These are phyloP conservation scores for Cladophialophora psammophila DNA, from an alignment of 2,329 filamentous ascomycete genomes.

Conservation along the genomic window DNA sequence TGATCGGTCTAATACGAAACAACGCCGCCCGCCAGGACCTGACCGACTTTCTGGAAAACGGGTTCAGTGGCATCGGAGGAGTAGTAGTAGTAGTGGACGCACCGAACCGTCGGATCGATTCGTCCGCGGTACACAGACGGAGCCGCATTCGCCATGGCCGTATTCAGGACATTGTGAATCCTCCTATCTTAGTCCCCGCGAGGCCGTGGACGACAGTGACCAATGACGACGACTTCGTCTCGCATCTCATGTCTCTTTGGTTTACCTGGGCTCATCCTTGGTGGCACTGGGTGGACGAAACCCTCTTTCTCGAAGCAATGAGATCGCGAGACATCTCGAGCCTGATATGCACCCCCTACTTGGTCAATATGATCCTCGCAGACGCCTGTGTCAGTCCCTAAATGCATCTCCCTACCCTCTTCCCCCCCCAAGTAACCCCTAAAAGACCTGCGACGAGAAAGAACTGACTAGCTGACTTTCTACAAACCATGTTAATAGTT, in stretches of 20 bases:
- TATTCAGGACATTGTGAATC: slow-evolving; percentile 42
- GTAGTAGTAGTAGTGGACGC: background rate
- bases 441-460: background rate
- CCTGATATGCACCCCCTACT: slow-evolving; percentile 45
- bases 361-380: slow-evolving; percentile 44
- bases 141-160: slow-evolving; percentile 37
- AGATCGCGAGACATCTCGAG: slow-evolving; percentile 40
- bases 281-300: slow-evolving; percentile 45
- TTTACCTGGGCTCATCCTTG: slow-evolving; percentile 46
- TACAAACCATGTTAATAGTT: slow-evolving; percentile 38
- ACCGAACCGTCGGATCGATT: background rate
- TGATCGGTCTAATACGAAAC: slow-evolving; percentile 43
- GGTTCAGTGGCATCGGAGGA: slow-evolving; percentile 26
- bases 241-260: slow-evolving; percentile 46
- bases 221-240: slow-evolving; percentile 45
- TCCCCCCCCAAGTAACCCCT: background rate
- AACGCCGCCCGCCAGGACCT: slow-evolving; percentile 42
- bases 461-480: slow-evolving; percentile 9
- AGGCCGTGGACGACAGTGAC: slow-evolving; percentile 46
- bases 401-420: background rate
- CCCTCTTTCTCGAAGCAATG: slow-evolving; percentile 48
- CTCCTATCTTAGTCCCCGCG: slow-evolving; percentile 42
- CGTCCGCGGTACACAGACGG: background rate
- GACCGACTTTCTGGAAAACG: slow-evolving; percentile 34
- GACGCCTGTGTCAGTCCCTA: slow-evolving; percentile 44